phyloP scores from a whole-genome alignment of 305 asterid genomes.

The Rubia tinctorum region DNA sequence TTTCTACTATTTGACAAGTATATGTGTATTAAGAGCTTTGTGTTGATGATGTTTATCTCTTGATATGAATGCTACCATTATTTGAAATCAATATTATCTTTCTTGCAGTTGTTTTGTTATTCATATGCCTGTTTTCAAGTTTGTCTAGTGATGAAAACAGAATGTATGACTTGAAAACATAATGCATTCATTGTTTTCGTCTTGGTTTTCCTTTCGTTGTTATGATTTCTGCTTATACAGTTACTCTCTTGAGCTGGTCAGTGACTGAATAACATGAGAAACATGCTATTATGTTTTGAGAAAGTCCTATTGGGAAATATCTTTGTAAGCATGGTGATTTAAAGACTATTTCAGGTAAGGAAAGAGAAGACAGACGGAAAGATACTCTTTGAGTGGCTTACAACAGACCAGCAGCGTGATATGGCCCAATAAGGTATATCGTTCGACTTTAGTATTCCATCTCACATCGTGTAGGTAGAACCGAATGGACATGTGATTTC shows the following conservation, averaged over 20 bases:
- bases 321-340: conserved; percentile 9
- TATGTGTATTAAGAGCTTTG: background rate
- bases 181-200: too few relatives aligned
- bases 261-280: too few relatives aligned
- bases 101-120: background rate
- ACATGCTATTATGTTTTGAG: too few relatives aligned
- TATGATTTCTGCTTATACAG: too few relatives aligned
- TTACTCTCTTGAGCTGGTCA: too few relatives aligned
- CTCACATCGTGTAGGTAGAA: too few relatives aligned
- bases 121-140: background rate
- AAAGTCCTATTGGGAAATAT: conserved; percentile 40
- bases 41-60: background rate
- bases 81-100: background rate
- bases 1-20: background rate
- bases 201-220: too few relatives aligned
- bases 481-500: too few relatives aligned
- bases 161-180: too few relatives aligned
- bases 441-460: too few relatives aligned
- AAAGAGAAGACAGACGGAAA: conserved; percentile 2
- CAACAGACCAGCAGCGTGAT: too few relatives aligned
- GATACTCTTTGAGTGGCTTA: background rate
- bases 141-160: background rate
- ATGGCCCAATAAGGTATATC: too few relatives aligned
- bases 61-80: background rate
- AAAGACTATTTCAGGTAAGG: conserved; percentile 2